Evolutionary conservation across 2,329 filamentous ascomycete genomes (phyloP), one percentile per base, ranked within the genome.

Genomic region (Trichoderma guizhouense): DNA sequence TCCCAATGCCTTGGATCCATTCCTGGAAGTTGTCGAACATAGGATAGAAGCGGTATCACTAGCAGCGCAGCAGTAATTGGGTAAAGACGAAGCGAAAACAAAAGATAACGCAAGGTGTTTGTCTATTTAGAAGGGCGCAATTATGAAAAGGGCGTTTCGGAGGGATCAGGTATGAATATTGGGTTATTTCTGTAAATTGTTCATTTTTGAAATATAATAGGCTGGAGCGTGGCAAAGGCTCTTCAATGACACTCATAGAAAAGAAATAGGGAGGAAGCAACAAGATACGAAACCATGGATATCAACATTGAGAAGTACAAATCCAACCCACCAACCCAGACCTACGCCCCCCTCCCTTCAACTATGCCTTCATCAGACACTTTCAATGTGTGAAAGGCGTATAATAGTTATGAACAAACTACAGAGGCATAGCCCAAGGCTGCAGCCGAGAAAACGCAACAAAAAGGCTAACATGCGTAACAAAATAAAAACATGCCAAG

Each of bases 1-100:
- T 81, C 88, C 94, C 2, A 96, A 97, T 77, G 86, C 90, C 69
- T 84, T 97, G 55, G 89, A 89, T 15, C 88, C 90, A 32, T 78
- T 94, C 55, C 81, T 97, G 61, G 91, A 90, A 3, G 82, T 93
- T 6, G 88, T 94, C n/a, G 90, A 93, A 71, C 89, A 90, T 70
- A 87, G 80, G 32, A 82, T 91, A 72, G 93, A 97, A 60, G 76
- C 77, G 28, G 73, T 81, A 9, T 77, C 74, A 57, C 72, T 79
- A 61, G 60, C 43, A 30, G 12, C 47, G 11, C 30, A 71, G 34
- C 61, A 43, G 9, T 72, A 62, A 72, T 55, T 21, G 47, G 11
- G 55, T 14, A 39, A n/a, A 30, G 32, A 2, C 28, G 32, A 28
- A 21, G 15, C 4, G 55, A 21, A 18, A 58, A 2, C 21, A 26